These are phyloP conservation scores for Eucalyptus melliodora DNA, from an alignment of 345 rosid genomes.

Conservation along the genomic window DNA sequence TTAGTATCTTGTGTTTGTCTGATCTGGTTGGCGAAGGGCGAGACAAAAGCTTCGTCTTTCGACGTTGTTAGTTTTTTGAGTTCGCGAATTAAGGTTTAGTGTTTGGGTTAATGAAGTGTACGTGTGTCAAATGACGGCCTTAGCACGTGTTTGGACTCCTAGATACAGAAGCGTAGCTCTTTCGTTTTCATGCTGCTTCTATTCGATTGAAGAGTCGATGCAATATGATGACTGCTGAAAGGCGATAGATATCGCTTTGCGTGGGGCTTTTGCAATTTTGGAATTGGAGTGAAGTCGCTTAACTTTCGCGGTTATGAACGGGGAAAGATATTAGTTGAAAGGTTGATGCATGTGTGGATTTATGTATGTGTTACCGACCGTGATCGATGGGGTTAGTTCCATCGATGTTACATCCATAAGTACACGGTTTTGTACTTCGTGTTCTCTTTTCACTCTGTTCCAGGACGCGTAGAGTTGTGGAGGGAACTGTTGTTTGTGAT, in stretches of 20 bases:
- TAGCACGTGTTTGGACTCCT: neutral
- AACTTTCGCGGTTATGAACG: neutral
- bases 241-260: neutral
- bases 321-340: neutral
- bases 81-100: neutral
- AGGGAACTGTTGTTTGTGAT: neutral
- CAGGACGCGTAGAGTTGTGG: neutral
- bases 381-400: neutral
- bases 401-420: neutral
- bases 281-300: neutral
- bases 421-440: neutral
- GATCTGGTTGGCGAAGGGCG: neutral
- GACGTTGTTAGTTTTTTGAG: neutral
- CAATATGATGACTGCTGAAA: neutral
- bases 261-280: neutral
- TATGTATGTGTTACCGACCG: neutral
- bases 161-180: neutral
- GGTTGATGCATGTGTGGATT: neutral
- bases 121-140: neutral
- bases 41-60: neutral
- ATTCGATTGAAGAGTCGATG: neutral
- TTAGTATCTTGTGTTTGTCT: neutral
- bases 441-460: neutral
- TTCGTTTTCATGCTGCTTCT: neutral
- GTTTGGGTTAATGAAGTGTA: neutral